Conservation (phyloP, 164 flowering plant genomes). For the Tetracentron sinense region DNA sequence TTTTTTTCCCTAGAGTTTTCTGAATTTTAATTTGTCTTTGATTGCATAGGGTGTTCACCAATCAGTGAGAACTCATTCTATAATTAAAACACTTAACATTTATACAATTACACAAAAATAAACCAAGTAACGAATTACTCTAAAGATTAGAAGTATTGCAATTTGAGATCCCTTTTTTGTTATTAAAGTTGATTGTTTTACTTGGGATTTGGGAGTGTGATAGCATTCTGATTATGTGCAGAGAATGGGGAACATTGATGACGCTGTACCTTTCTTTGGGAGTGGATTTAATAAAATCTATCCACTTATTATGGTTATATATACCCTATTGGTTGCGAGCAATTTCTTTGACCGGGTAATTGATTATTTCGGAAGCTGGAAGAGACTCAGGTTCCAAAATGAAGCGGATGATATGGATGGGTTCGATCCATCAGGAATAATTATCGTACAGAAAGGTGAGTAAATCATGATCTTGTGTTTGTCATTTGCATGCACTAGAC, state of each 20-base stretch:
- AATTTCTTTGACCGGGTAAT: slow-evolving; percentile 86
- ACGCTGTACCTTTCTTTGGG: slow-evolving; percentile 92
- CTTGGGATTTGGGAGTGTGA: background rate
- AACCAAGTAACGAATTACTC: too few relatives aligned
- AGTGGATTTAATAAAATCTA: slow-evolving; percentile 80
- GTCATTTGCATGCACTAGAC: too few relatives aligned
- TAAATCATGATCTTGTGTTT: background rate
- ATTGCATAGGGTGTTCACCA: too few relatives aligned
- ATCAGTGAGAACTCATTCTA: too few relatives aligned
- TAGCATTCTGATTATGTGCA: slow-evolving; percentile 35
- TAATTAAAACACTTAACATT: too few relatives aligned
- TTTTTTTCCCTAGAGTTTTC: too few relatives aligned
- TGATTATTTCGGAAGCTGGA: slow-evolving; percentile 88
- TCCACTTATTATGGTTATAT: slow-evolving; percentile 98
- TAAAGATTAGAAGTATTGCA: background rate
- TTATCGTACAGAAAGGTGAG: slow-evolving; percentile 86
- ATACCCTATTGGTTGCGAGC: slow-evolving; percentile 88
- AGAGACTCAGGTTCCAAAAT: slow-evolving; percentile 67
- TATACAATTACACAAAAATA: too few relatives aligned
- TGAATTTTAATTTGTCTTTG: too few relatives aligned
- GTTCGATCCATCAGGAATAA: slow-evolving; percentile 90
- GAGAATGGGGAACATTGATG: slow-evolving; percentile 93
- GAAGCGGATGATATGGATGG: slow-evolving; percentile 91
- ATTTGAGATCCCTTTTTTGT: background rate
- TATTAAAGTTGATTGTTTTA: background rate